These are phyloP conservation scores for Globisporangium perplexum DNA, from an alignment of 352 stramenopile species.

Conservation along the genomic window DNA sequence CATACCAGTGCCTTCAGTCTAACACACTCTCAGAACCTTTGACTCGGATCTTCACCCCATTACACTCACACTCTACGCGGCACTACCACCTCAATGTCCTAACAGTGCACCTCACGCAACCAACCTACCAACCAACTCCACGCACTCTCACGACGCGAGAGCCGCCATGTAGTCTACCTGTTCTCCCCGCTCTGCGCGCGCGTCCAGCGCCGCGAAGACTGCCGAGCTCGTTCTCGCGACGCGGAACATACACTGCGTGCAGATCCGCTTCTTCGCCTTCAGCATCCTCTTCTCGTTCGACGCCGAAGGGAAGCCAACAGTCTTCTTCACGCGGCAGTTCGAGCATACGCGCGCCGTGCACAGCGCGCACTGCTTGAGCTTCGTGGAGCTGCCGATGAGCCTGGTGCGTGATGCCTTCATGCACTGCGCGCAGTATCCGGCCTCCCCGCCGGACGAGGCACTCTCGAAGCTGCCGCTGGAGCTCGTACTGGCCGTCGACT, in stretches of 20 bases:
- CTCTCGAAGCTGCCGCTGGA: neutral
- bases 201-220: conserved; percentile 15
- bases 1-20: no score
- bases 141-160: neutral
- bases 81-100: no score
- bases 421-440: neutral
- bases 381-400: neutral
- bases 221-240: conserved; percentile 2
- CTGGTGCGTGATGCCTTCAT: neutral
- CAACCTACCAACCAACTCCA: no score
- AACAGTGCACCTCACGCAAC: no score
- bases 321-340: conserved; percentile 16
- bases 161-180: conserved; percentile 12
- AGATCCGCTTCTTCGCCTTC: conserved; percentile 19
- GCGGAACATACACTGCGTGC: conserved; percentile 24
- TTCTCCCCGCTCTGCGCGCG: neutral
- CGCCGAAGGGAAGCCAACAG: conserved; percentile 10
- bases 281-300: conserved; percentile 18
- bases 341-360: conserved; percentile 15
- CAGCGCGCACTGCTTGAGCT: conserved; percentile 3
- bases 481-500: no score
- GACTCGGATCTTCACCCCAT: no score
- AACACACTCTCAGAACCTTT: no score
- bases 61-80: no score
- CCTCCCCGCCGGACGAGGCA: neutral